phyloP scores from a whole-genome alignment of 2,329 filamentous ascomycete species.

The Clonostachys sp. region DNA sequence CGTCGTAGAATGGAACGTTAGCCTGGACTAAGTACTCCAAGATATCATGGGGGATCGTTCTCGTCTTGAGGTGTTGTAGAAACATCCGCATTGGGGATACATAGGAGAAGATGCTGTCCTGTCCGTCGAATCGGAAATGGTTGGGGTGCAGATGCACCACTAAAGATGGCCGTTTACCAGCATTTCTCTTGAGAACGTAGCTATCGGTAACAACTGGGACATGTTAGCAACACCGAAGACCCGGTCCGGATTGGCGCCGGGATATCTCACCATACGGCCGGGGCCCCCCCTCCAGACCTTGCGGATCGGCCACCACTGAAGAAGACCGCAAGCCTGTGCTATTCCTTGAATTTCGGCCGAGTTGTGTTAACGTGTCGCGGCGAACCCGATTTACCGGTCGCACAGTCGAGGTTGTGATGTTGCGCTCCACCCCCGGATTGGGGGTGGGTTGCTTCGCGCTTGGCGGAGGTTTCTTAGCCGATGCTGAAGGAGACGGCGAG shows the following conservation, averaged over 20 bases:
- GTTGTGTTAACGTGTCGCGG: slow-evolving; percentile 46
- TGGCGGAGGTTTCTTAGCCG: slow-evolving; percentile 49
- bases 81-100: slow-evolving; percentile 84
- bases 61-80: slow-evolving; percentile 70
- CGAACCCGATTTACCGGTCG: slow-evolving; percentile 53
- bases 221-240: slow-evolving; percentile 11
- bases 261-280: slow-evolving; percentile 44
- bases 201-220: slow-evolving; percentile 62
- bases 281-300: slow-evolving; percentile 31
- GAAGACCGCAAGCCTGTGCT: slow-evolving; percentile 45
- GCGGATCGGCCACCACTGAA: slow-evolving; percentile 38
- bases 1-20: slow-evolving; percentile 84
- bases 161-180: slow-evolving; percentile 72
- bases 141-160: slow-evolving; percentile 80
- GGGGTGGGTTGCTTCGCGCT: slow-evolving; percentile 27
- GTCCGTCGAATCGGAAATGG: slow-evolving; percentile 89
- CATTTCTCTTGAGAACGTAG: slow-evolving; percentile 81
- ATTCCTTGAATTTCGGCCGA: slow-evolving; percentile 40
- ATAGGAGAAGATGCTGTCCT: slow-evolving; percentile 89
- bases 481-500: slow-evolving; percentile 54
- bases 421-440: slow-evolving; percentile 18
- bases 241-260: neutral
- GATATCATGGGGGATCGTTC: slow-evolving; percentile 86
- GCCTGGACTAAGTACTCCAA: slow-evolving; percentile 69
- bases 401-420: slow-evolving; percentile 31